A percentile compares a stretch with the other conserved stretches of the same genome.
Conservation (phyloP, 345 rosid genomes). For the Firmiana major region DNA sequence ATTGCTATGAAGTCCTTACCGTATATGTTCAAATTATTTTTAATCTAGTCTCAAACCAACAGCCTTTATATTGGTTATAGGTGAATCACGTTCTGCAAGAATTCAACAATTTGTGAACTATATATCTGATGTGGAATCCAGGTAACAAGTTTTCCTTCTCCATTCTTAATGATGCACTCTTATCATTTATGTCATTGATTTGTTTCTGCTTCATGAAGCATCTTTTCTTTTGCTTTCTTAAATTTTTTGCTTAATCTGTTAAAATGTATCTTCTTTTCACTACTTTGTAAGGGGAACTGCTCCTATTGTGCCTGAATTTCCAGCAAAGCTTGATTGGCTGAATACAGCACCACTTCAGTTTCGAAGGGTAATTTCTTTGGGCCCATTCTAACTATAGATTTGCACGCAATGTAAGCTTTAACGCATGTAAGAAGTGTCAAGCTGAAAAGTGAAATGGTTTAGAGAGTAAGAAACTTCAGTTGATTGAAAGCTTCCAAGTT, state of each 20-base stretch:
- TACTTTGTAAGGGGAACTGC: conserved; percentile 51
- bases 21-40: conserved; percentile 2
- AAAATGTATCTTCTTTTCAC: conserved; percentile 5
- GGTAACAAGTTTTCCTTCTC: conserved; percentile 40
- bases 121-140: conserved; percentile 70
- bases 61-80: conserved; percentile 30
- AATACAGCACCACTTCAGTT: conserved; percentile 87
- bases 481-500: not conserved
- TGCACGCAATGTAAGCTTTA: not conserved
- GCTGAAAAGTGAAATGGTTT: not conserved
- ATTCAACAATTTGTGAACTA: conserved; percentile 69
- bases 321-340: conserved; percentile 84
- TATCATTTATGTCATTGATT: not conserved
- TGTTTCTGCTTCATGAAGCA: not conserved
- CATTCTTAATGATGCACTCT: not conserved
- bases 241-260: conserved; percentile 13
- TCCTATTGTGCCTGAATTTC: conserved; percentile 76
- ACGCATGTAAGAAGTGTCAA: not conserved
- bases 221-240: not conserved
- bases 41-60: not conserved
- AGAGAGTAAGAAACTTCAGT: not conserved
- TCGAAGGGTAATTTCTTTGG: conserved; percentile 48
- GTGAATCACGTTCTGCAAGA: conserved; percentile 43
- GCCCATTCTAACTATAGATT: not conserved
- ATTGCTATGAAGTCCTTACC: conserved; percentile 2